Conservation (phyloP, 495 filamentous ascomycete species). For the Rostrohypoxylon terebratum region DNA sequence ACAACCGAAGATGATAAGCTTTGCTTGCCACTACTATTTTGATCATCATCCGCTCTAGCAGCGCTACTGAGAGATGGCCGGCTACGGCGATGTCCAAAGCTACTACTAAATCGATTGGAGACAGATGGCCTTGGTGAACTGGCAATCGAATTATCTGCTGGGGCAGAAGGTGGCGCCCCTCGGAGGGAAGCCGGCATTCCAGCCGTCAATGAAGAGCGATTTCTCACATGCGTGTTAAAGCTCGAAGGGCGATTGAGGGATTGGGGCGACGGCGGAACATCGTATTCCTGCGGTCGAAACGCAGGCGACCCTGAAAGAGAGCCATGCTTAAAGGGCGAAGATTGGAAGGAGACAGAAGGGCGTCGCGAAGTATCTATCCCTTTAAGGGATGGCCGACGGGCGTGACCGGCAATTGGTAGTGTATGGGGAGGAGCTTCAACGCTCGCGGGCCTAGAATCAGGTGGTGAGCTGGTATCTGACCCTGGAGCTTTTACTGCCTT, state of each 20-base stretch:
- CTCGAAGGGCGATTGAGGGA: conserved; percentile 64
- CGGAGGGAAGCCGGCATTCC: conserved; percentile 75
- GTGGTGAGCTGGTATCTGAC: conserved; percentile 71
- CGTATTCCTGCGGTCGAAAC: conserved; percentile 52
- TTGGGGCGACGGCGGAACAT: conserved; percentile 69
- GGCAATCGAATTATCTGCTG: conserved; percentile 71
- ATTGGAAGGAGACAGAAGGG: conserved; percentile 89
- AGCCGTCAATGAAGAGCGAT: conserved; percentile 72
- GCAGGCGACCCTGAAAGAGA: conserved; percentile 91
- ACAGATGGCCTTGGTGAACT: conserved; percentile 79
- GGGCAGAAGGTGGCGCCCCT: conserved; percentile 60
- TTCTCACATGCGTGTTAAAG: conserved; percentile 70
- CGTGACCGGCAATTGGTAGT: conserved; percentile 54
- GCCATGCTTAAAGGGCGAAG: conserved; percentile 87
- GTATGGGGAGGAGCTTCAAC: conserved; percentile 57
- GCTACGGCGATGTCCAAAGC: conserved; percentile 74
- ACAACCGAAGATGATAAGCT: conserved; percentile 83
- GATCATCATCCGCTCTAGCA: conserved; percentile 83
- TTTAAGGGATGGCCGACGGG: conserved; percentile 59
- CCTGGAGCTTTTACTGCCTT: conserved; percentile 71
- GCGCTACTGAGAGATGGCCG: conserved; percentile 78
- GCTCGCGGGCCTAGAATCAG: conserved; percentile 69
- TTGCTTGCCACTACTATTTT: conserved; percentile 85
- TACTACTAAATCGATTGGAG: conserved; percentile 84
- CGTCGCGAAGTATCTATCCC: conserved; percentile 59